phyloP scores from a whole-genome alignment of 805 yeast genomes.

The Saccharomycopsis microspora region DNA sequence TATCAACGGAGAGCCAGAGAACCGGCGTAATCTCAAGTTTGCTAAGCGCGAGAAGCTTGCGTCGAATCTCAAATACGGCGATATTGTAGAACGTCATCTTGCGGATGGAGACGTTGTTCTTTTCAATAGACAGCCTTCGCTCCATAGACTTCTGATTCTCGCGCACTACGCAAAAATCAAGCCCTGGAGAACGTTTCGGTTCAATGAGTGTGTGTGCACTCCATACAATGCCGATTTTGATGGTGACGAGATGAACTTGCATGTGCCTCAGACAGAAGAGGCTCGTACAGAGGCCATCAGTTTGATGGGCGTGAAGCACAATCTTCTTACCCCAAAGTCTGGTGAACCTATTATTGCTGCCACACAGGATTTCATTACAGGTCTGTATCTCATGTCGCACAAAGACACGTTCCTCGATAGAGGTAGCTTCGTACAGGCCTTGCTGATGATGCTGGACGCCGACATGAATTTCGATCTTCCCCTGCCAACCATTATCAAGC shows the following conservation, averaged over 20 bases:
- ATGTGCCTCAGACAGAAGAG: conserved; percentile 98
- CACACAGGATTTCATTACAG: conserved; percentile 97
- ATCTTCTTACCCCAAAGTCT: conserved; percentile 87
- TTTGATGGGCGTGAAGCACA: conserved; percentile 95
- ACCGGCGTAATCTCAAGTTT: conserved; percentile 78
- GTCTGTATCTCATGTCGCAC: conserved; percentile 83
- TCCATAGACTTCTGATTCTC: conserved; percentile 86
- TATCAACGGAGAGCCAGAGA: conserved; percentile 66
- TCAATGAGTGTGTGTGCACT: conserved; percentile 98
- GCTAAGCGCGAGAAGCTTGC: conserved; percentile 80
- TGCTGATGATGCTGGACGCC: conserved; percentile 96
- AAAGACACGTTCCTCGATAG: conserved; percentile 91
- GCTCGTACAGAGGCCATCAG: conserved; percentile 98
- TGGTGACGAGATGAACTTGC: conserved; percentile 98
- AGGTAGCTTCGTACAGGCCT: conserved; percentile 67
- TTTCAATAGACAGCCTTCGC: conserved; percentile 95
- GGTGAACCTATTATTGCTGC: conserved; percentile 99
- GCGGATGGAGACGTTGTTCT: conserved; percentile 96
- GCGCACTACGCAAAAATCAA: conserved; percentile 93
- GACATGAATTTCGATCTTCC: conserved; percentile 81
- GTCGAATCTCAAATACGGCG: conserved; percentile 69
- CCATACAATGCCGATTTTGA: conserved; percentile 99
- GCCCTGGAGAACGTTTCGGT: conserved; percentile 96
- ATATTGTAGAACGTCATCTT: conserved; percentile 89
- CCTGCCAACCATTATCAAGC: conserved; percentile 89